A percentile compares a stretch with the other conserved stretches of the same genome.
Conservation (phyloP, 371 early-diverging fungal genomes). For the Phascolomyces articulosus region DNA sequence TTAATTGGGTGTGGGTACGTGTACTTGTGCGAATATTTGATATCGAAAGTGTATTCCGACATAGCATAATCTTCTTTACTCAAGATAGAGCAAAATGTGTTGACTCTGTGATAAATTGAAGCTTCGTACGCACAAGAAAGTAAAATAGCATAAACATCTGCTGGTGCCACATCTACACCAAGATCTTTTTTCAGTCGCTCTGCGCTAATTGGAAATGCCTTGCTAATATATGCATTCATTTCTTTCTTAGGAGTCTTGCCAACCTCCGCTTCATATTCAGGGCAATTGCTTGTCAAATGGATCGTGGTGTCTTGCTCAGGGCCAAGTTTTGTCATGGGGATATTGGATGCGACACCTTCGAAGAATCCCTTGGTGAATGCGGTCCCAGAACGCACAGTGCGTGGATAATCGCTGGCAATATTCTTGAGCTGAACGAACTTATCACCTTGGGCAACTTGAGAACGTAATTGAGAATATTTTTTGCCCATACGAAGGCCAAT, state of each 20-base stretch:
- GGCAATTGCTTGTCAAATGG: conserved; percentile 24
- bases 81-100: conserved; percentile 38
- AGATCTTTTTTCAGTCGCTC: conserved; percentile 24
- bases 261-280: conserved; percentile 2
- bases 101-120: conserved; percentile 17
- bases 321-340: conserved; percentile 3
- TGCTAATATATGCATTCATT: conserved; percentile 9
- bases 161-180: conserved; percentile 12
- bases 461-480: conserved; percentile 17
- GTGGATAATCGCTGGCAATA: conserved; percentile 14
- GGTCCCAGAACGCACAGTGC: background rate
- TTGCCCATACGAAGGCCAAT: conserved; percentile 25
- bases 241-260: conserved; percentile 17
- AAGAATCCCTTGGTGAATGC: conserved; percentile 9
- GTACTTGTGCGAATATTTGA: conserved; percentile 37
- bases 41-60: conserved; percentile 39
- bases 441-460: background rate
- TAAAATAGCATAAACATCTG: conserved; percentile 26
- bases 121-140: conserved; percentile 39
- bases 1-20: conserved; percentile 21
- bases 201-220: conserved; percentile 17
- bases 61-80: conserved; percentile 24
- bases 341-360: background rate
- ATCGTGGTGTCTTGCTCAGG: conserved; percentile 19
- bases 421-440: background rate